phyloP scores from a whole-genome alignment of 208 protist species.

The Leishmania turanica region DNA sequence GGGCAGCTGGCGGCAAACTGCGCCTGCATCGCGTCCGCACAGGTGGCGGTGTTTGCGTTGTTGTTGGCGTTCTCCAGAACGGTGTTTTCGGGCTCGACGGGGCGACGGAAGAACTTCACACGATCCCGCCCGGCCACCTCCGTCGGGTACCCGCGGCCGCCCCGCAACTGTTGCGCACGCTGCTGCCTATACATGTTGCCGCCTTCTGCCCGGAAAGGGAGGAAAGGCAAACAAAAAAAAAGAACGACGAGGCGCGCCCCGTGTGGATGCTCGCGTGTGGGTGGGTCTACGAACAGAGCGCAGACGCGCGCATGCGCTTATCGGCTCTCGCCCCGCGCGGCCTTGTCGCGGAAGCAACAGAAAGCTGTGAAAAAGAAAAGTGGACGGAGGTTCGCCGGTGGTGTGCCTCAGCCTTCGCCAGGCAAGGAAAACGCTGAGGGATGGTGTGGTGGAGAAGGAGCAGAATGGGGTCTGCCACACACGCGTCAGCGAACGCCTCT shows the following conservation, averaged over 20 bases:
- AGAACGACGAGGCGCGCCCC: neutral
- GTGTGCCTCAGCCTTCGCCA: neutral
- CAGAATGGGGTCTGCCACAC: neutral
- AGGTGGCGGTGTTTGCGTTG: neutral
- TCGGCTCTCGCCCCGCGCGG: neutral
- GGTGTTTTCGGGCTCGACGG: conserved; percentile 58
- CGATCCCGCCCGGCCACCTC: conserved; percentile 88
- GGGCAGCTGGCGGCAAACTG: conserved; percentile 37
- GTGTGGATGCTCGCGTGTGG: neutral
- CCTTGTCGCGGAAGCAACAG: neutral
- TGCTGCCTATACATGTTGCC: conserved; percentile 36
- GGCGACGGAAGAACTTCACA: conserved; percentile 86
- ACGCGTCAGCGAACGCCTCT: neutral
- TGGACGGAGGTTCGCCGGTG: neutral
- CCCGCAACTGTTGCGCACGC: conserved; percentile 30
- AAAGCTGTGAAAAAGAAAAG: neutral
- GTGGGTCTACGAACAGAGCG: neutral
- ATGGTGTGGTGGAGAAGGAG: neutral
- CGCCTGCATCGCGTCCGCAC: conserved; percentile 10
- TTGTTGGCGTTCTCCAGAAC: conserved; percentile 19
- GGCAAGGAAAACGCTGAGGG: neutral
- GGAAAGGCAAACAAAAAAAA: too few relatives aligned
- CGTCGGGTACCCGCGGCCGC: conserved; percentile 62
- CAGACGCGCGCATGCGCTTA: neutral
- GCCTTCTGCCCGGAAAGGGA: neutral